Evolutionary conservation across 495 filamentous ascomycete species (phyloP), one percentile per base, ranked within the genome.

Genomic region (Hypoxylon lienhwacheense): DNA sequence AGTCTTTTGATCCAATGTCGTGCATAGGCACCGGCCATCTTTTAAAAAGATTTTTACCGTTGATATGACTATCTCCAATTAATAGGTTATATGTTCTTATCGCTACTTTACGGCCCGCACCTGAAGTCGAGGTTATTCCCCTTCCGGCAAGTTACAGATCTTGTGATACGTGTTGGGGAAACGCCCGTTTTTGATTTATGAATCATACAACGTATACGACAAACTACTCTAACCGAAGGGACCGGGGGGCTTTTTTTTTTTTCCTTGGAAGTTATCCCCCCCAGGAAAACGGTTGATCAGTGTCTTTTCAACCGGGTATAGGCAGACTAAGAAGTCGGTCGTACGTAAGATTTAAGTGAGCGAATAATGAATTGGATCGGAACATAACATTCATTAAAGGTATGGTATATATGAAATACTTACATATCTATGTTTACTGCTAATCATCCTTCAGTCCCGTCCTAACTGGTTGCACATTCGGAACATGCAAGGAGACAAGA

Each of bases 101-200:
- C 41, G 42, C 41, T 60, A 45, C 39, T 12, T 15, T 46, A 7
- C 8, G 47, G 20, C 36, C 17, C 40, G 47, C 56, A 48, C 35
- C 47, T 52, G 42, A 42, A 48, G 29, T 60, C 45, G 44, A 52
- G 52, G 16, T 56, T 52, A 56, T 52, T 39, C 52, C 52, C 42
- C 26, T 48, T 56, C 32, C 43, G 52, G 58, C 33, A 55, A 51
- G 53, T 53, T 56, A 61, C 52, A 61, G 52, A 56, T 50, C 58
- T 47, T 47, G 58, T 61, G 52, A 43, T 22, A 53, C 58, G 45
- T 7, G 48, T 48, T 56, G 31, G 28, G 52, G 47, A 47, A 46
- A 44, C 40, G 50, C 56, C 56, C 45, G 22, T 25, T 61, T 51
- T 61, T 61, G 50, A 51, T 45, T 47, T 47, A 15, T 36, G 44